Evolutionary conservation across 148 eudicot genomes (phyloP).

Genomic region (Silene conica): DNA sequence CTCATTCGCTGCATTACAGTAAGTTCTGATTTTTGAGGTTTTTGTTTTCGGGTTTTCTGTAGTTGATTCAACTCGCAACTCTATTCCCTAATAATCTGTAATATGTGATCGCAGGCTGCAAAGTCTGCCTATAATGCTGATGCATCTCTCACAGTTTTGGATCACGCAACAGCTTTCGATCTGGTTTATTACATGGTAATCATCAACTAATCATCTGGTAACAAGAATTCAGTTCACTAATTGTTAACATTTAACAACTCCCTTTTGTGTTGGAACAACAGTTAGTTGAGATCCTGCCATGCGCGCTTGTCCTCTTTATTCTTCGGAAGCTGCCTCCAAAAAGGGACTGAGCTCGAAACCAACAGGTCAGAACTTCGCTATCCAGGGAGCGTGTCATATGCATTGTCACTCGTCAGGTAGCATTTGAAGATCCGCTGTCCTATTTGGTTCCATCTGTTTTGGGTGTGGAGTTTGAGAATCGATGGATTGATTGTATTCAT

Average conservation of each 20-base stretch:
- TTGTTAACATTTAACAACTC: background rate
- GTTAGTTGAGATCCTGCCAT: slow-evolving; percentile 52
- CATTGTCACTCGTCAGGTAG: no score
- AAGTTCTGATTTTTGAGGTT: slow-evolving; percentile 24
- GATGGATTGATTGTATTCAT: no score
- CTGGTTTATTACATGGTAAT: slow-evolving; percentile 42
- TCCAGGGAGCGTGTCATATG: no score
- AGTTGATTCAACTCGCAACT: no score
- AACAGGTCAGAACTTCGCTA: background rate
- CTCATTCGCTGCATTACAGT: slow-evolving; percentile 85
- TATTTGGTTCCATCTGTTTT: no score
- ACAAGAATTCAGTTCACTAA: background rate
- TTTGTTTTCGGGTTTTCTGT: no score
- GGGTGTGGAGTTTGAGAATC: no score
- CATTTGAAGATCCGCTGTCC: no score
- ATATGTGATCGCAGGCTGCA: slow-evolving; percentile 42
- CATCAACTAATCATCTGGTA: background rate
- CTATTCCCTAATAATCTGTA: no score
- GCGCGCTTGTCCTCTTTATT: slow-evolving; percentile 46
- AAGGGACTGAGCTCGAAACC: slow-evolving; percentile 20
- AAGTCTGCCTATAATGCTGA: slow-evolving; percentile 69
- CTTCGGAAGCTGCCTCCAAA: slow-evolving; percentile 47
- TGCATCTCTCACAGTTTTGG: slow-evolving; percentile 71
- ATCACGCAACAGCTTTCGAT: slow-evolving; percentile 69
- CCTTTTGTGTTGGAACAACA: slow-evolving; percentile 22